phyloP scores from a whole-genome alignment of 1,284 basidiomycete species.

The Peniophora sp. region DNA sequence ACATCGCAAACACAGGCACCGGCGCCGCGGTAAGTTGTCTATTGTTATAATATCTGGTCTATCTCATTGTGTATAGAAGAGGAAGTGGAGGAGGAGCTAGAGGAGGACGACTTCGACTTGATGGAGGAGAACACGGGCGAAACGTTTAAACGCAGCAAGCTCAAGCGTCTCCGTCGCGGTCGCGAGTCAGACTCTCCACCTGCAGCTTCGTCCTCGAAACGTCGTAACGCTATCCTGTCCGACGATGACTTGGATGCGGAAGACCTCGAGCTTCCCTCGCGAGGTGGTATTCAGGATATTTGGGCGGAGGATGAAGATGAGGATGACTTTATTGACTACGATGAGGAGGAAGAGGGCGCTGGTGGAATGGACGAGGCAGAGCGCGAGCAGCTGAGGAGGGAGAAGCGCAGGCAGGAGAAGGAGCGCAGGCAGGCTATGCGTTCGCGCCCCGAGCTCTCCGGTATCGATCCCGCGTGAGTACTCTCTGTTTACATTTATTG shows the following conservation, averaged over 20 bases:
- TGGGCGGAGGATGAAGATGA: constrained; percentile 81
- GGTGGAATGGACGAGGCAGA: constrained; percentile 65
- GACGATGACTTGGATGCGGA: constrained; percentile 68
- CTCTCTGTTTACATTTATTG: constrained; percentile 4
- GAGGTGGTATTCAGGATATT: constrained; percentile 71
- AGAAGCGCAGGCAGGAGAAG: constrained; percentile 57
- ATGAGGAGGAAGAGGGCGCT: constrained; percentile 74
- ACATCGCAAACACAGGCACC: constrained; percentile 61
- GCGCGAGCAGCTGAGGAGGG: constrained; percentile 65
- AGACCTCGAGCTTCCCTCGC: constrained; percentile 39
- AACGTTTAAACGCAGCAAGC: constrained; percentile 43
- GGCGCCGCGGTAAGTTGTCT: constrained; percentile 47
- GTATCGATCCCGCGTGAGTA: constrained; percentile 81
- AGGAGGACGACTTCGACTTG: constrained; percentile 94
- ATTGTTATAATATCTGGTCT: constrained; percentile 6
- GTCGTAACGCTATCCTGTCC: constrained; percentile 49
- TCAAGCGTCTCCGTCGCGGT: constrained; percentile 70
- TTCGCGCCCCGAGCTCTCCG: constrained; percentile 69
- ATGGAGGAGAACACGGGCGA: constrained; percentile 92
- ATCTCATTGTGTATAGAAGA: constrained; percentile 26
- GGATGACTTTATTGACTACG: constrained; percentile 88
- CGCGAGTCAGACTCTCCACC: constrained; percentile 64
- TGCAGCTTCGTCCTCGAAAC: constrained; percentile 50
- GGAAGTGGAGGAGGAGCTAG: constrained; percentile 71
- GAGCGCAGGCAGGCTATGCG: constrained; percentile 55